These are phyloP conservation scores for Oryza brachyantha DNA, from an alignment of 176 grass and related monocot species.

Conservation along the genomic window DNA sequence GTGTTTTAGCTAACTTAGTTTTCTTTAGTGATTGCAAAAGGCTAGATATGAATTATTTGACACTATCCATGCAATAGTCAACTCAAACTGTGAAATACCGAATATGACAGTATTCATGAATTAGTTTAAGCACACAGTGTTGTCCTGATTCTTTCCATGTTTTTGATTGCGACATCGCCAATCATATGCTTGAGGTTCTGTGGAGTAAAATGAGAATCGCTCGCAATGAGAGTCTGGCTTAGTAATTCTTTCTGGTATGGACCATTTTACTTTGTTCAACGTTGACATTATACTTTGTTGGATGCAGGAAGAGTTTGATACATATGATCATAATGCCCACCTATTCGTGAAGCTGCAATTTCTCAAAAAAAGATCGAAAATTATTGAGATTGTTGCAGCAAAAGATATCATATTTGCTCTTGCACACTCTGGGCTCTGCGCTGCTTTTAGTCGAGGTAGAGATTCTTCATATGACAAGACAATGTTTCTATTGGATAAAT, in stretches of 20 bases:
- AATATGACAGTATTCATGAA: too few species aligned
- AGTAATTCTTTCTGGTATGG: background rate
- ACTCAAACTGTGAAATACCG: background rate
- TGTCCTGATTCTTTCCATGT: background rate
- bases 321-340: slow-evolving; percentile 86
- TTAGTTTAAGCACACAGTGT: background rate
- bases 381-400: slow-evolving; percentile 94
- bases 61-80: background rate
- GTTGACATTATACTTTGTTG: slow-evolving; percentile 17
- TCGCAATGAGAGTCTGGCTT: background rate
- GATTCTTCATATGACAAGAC: slow-evolving; percentile 8
- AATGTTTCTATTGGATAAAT: background rate
- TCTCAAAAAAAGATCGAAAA: slow-evolving; percentile 93
- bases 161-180: background rate
- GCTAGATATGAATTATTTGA: slow-evolving; percentile 8
- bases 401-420: slow-evolving; percentile 98
- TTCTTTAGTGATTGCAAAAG: background rate
- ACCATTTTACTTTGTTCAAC: background rate
- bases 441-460: slow-evolving; percentile 88
- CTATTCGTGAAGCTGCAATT: slow-evolving; percentile 90
- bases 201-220: slow-evolving; percentile 4
- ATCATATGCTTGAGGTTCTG: background rate
- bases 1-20: background rate
- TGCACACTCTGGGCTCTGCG: slow-evolving; percentile 90
- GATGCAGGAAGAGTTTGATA: slow-evolving; percentile 89